Conservation (phyloP, 225 moss, liverwort and hornwort genomes). For the Takakia lepidozioides region DNA sequence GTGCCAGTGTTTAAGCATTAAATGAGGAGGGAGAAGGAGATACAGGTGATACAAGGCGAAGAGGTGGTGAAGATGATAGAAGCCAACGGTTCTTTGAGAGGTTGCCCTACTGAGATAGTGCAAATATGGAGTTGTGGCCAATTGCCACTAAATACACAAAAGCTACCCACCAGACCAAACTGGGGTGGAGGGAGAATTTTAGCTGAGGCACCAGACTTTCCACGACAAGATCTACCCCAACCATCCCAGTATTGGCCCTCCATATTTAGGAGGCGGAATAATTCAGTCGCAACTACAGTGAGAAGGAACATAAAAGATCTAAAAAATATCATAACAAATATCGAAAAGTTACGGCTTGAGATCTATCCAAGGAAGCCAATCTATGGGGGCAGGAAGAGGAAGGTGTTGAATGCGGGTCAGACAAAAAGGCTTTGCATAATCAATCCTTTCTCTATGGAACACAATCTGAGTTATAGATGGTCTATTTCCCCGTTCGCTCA, state of each 20-base stretch:
- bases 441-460: constrained; percentile 37
- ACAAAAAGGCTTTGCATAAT: constrained; percentile 21
- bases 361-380: constrained; percentile 17
- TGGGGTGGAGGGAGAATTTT: constrained; percentile 19
- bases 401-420: not conserved
- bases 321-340: constrained; percentile 11
- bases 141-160: constrained; percentile 9
- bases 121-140: constrained; percentile 25
- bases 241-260: constrained; percentile 23
- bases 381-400: constrained; percentile 9
- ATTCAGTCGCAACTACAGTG: constrained; percentile 18
- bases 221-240: constrained; percentile 10
- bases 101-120: constrained; percentile 18
- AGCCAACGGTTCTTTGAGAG: constrained; percentile 16
- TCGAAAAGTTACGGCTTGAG: constrained; percentile 9
- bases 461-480: constrained; percentile 36
- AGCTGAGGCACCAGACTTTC: constrained; percentile 4
- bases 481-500: constrained; percentile 28
- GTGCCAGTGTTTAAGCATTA: no score
- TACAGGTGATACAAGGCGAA: constrained; percentile 29
- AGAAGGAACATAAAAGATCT: constrained; percentile 25
- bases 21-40: not conserved
- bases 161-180: constrained; percentile 6
- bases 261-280: constrained; percentile 21
- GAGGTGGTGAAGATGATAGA: constrained; percentile 27